Base-by-base conservation (phyloP, 805 yeast species). In the Scheffersomyces stipitis region DNA sequence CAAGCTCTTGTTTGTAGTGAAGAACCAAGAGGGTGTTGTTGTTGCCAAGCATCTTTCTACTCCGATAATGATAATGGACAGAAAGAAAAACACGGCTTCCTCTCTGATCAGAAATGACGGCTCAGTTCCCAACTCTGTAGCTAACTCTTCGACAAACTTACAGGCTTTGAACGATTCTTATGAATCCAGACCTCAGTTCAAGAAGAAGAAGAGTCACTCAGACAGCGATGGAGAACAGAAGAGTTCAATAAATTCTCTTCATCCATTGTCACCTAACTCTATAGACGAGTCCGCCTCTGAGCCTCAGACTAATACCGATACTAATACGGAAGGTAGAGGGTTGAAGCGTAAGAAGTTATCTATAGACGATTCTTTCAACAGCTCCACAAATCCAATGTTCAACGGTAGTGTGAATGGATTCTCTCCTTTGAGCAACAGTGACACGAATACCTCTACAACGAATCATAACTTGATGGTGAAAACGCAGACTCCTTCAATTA, bases 11-110 rank as follows among this genome's bases (percentile, higher is more conserved):
- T 78, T 86, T 44, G 77, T 84, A 3, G 54, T 91, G 33, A 81
- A 78, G 43, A 80, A 90, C 58, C 55, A 68, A 38, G 54, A 68
- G 6, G 84, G 82, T 15, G 68, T 72, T 16, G 71, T 88, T 4
- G 72, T 91, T 13, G 96, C 90, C 5, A 81, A 81, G 49, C 78
- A 79, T 15, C 58, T 83, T 5, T 78, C 96, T 1, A 65, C 81
- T 6, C 80, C 88, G 4, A 86, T 91, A 20, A 83, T 87, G 83
- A 89, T 91, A 34, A 91, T 95, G 80, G 98, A 93, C 61, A 82
- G 95, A 60, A 95, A 91, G 72, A 90, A 87, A 61, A 72, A 78
- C 15, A 54, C 62, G 12, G 53, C 69, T 2, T 30, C 53, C 8
- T n/a, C n/a, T n/a, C n/a, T n/a, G n/a, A 34, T 45, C 15, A 49